These are phyloP conservation scores for Hanseniaspora sp. DNA, from an alignment of 1,139 yeast species.

Conservation along the genomic window DNA sequence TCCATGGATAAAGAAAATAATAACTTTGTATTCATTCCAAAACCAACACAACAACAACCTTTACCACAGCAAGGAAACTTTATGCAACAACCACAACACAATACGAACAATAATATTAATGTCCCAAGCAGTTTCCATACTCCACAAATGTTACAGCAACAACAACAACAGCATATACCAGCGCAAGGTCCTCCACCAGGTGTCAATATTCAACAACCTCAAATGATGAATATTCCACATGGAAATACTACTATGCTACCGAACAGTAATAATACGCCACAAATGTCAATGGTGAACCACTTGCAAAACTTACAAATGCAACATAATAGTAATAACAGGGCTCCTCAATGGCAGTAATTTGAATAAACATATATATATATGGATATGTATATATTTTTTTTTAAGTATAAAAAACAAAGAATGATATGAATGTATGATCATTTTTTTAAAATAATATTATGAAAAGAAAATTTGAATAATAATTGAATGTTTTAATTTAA, in stretches of 20 bases:
- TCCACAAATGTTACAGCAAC: background rate
- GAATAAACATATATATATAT: too few species aligned
- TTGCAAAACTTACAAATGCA: slow-evolving; percentile 12
- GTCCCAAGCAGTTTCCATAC: background rate
- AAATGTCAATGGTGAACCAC: slow-evolving; percentile 11
- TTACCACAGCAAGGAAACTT: slow-evolving; percentile 1
- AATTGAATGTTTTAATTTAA: too few species aligned
- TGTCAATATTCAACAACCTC: background rate
- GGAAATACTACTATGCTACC: background rate
- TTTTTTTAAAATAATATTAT: too few species aligned
- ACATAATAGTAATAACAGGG: slow-evolving; percentile 6
- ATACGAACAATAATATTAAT: background rate
- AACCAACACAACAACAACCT: background rate
- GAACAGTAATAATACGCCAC: background rate
- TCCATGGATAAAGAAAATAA: slow-evolving; percentile 26
- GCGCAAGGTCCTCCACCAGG: slow-evolving; percentile 4
- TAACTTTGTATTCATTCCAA: background rate
- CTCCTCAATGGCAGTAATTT: slow-evolving; percentile 1
- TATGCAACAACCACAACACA: slow-evolving; percentile 1
- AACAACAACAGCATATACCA: slow-evolving; percentile 3
- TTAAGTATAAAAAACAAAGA: too few species aligned
- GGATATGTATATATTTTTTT: too few species aligned
- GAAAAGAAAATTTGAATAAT: too few species aligned
- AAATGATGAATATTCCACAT: slow-evolving; percentile 4
- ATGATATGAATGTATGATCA: too few species aligned